These are phyloP conservation scores for Coemansia sp. DNA, from an alignment of 192 early-diverging fungal species.

Conservation along the genomic window DNA sequence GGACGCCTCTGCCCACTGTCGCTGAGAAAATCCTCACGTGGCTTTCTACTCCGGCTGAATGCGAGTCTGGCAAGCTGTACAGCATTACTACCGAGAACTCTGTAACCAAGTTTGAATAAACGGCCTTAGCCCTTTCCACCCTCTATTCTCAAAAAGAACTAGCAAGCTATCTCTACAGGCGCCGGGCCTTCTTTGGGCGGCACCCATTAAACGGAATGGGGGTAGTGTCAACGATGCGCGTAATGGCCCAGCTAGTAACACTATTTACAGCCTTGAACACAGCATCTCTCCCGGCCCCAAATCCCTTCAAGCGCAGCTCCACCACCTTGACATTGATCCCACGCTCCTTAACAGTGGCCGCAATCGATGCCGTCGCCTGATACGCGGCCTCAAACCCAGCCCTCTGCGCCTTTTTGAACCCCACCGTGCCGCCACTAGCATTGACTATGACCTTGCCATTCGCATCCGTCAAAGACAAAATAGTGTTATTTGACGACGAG, in stretches of 20 bases:
- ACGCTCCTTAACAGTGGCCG: conserved; percentile 66
- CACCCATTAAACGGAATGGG: conserved; percentile 89
- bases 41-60: conserved; percentile 15
- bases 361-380: conserved; percentile 75
- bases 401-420: conserved; percentile 85
- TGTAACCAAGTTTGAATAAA: conserved; percentile 21
- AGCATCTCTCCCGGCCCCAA: conserved; percentile 88
- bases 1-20: conserved; percentile 78
- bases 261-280: conserved; percentile 81
- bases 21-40: conserved; percentile 51
- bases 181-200: conserved; percentile 83
- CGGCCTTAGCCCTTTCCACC: neutral
- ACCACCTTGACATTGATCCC: conserved; percentile 61
- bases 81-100: conserved; percentile 24
- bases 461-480: conserved; percentile 73
- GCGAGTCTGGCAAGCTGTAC: conserved; percentile 38
- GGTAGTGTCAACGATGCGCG: conserved; percentile 82
- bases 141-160: neutral
- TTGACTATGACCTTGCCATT: conserved; percentile 69
- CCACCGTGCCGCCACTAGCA: conserved; percentile 76
- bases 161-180: conserved; percentile 58
- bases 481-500: conserved; percentile 81
- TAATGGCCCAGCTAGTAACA: conserved; percentile 72
- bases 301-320: conserved; percentile 84
- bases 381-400: conserved; percentile 90